Evolutionary conservation across 441 rosid species (phyloP), one percentile per base, ranked within the genome.

Genomic region (Euphorbia corollata): DNA sequence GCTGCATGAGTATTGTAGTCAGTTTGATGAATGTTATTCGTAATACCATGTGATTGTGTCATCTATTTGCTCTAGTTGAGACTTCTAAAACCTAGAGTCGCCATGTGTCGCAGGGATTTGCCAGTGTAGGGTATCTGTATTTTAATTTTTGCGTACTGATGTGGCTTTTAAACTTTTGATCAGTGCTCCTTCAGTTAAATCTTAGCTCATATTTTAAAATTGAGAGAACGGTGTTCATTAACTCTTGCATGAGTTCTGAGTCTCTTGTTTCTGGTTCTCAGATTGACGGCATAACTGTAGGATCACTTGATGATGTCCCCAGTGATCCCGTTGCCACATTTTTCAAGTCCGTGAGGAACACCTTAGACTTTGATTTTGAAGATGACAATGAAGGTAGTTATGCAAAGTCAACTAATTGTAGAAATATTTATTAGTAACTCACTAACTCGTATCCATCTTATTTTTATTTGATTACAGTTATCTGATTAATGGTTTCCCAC

Each of bases 351-450:
- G 68, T 93, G 59, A 85, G 87, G 86, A 85, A 84, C 71, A 83
- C 97, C 64, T 76, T 93, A 75, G 98, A 93, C 84, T 93, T 93
- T 78, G 97, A 93, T 82, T 93, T 89, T 79, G 96, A 89, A 71
- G 96, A 86, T 80, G 92, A 84, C 45, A 84, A 86, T 70, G 96
- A 87, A 89, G 96, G 98, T 93, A 78, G 79, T 76, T 55, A 61
- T 20, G 45, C 41, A 53, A 63, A 64, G 39, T 51, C 34, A 50
- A 51, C 60, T 53, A 55, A 60, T 9, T 13, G 34, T 20, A 41
- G 5, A 38, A 47, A 9, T 58, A 51, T 68, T 32, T 8, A 6
- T 24, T 43, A 18, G 36, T 45, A 24, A 23, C 16, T 32, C 64
- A 27, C 32, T 27, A 27, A 27, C 32, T 27, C 32, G 50, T 48